Base-by-base conservation (phyloP, 306 rosid species). In the Begonia fuchsioides region DNA sequence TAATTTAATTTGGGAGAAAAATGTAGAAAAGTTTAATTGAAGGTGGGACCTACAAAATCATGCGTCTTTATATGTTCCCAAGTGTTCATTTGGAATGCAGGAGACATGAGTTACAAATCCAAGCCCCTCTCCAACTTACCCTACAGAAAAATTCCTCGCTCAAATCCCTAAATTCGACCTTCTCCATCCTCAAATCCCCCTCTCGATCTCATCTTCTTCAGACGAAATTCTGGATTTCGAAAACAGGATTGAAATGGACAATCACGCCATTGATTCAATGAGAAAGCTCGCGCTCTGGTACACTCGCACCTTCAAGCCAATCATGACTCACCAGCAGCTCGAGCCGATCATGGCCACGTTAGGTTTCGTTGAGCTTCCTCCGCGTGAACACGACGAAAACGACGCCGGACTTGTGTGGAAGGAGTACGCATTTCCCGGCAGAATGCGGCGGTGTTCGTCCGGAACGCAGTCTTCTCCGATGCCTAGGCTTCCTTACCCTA, bases 281-380 rank as follows among this genome's bases (percentile, higher is more conserved):
- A 49, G 63, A 47, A 72, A 67, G 70, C 56, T 72, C 39, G 74
- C 73, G 3, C 44, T 72, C 17, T 72, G 78, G 78, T 43, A 58
- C 58, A 72, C 78, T 1, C 58, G 63, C 12, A 58, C 63, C 39
- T 72, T 67, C 67, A 67, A 57, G 57, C 74, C 78, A 40, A 63
- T 67, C 15, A 72, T 72, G 70, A 72, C 70, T 44, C 78, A 72
- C 67, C 67, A 67, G 51, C 70, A 72, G 70, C 62, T 72, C 12
- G 78, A 72, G 70, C 78, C 78, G 20, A 63, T 72, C 19, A 62
- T 72, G 74, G 73, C 74, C 55, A 63, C 67, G 13, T 6, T 72
- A 15, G 78, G 78, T 43, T 72, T 72, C 52, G 71, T 72, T 11
- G 71, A 70, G 10, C 61, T 56, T 2, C 63, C 60, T 6, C 62